phyloP scores from a whole-genome alignment of 1,284 basidiomycete genomes.

The Ceratobasidium sp. region DNA sequence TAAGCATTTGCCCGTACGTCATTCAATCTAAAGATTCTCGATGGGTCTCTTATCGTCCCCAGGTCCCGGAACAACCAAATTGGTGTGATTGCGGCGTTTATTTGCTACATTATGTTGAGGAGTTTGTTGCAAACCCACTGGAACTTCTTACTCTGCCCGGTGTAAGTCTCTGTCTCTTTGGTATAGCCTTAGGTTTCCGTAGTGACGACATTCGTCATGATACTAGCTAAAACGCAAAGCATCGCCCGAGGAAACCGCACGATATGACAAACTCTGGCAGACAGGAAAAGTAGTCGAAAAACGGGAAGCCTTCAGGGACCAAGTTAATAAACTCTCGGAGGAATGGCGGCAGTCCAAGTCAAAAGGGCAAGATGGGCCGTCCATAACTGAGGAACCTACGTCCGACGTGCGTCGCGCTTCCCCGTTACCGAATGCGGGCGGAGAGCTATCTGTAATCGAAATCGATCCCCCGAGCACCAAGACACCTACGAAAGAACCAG shows the following conservation, averaged over 20 bases:
- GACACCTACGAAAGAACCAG: not conserved
- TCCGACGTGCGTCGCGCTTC: not conserved
- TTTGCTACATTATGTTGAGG: conserved; percentile 58
- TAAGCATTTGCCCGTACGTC: conserved; percentile 23
- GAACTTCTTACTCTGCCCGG: conserved; percentile 54
- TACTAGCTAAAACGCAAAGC: conserved; percentile 33
- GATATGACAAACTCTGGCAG: conserved; percentile 38
- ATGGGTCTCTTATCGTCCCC: conserved; percentile 27
- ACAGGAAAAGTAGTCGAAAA: conserved; percentile 39
- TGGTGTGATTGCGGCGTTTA: conserved; percentile 64
- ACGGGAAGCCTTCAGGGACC: conserved; percentile 33
- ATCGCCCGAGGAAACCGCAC: conserved; percentile 3
- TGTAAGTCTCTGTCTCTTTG: conserved; percentile 50
- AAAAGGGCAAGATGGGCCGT: not conserved
- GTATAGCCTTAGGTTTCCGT: conserved; percentile 24
- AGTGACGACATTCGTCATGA: not conserved
- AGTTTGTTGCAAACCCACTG: conserved; percentile 54
- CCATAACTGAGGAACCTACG: not conserved
- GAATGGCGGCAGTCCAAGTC: conserved; percentile 35
- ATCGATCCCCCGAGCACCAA: conserved; percentile 5
- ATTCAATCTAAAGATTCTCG: conserved; percentile 2
- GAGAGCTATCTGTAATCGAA: conserved; percentile 17
- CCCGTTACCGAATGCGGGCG: not conserved
- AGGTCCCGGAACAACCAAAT: conserved; percentile 62
- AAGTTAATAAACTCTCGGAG: conserved; percentile 31